Evolutionary conservation across 768 basidiomycete species (phyloP), one percentile per base, ranked within the genome.

Genomic region (Serendipita sp.): DNA sequence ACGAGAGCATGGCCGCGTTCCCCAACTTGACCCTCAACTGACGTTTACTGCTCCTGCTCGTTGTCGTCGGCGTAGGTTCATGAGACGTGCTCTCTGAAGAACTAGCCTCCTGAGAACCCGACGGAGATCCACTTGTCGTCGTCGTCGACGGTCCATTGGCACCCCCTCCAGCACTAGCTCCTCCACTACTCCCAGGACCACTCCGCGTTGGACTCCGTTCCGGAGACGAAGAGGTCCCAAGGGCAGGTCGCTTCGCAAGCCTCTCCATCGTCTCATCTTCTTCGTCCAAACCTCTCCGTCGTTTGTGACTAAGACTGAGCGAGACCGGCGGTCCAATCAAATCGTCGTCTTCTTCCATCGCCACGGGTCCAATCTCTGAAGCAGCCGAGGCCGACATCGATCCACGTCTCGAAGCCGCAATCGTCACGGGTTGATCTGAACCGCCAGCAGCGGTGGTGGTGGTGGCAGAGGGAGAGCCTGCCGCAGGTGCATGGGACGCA

Each of bases 201-300:
- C 18, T 18, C 30, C 18, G 30, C 18, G 48, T 18, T 1, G 48
- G 48, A 32, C 48, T 51, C 48, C 18, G 30, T 18, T 51, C 48
- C 5, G 48, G n/a, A 18, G n/a, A 18, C 8, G n/a, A 18, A 51
- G 48, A 5, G 8, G 5, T 51, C 30, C 48, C 48, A 7, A 51
- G n/a, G 7, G 48, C 48, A 51, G 48, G 48, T n/a, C 48, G 48
- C n/a, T 51, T 51, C 48, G 48, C 48, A 51, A 51, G 48, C 48
- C 48, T 18, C 30, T 51, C 48, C 48, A 51, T 8, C 48, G 48
- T 32, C 48, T 51, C 48, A n/a, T 51, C 48, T 32, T 51, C 48
- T n/a, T 51, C 48, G 7, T 51, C 48, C 48, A 32, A 18, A 51
- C n/a, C 48, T 51, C 48, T 18, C 30, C 48, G 5, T n/a, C 48